Base-by-base conservation (phyloP, 2,329 filamentous ascomycete species). In the Trichoderma semiorbis region DNA sequence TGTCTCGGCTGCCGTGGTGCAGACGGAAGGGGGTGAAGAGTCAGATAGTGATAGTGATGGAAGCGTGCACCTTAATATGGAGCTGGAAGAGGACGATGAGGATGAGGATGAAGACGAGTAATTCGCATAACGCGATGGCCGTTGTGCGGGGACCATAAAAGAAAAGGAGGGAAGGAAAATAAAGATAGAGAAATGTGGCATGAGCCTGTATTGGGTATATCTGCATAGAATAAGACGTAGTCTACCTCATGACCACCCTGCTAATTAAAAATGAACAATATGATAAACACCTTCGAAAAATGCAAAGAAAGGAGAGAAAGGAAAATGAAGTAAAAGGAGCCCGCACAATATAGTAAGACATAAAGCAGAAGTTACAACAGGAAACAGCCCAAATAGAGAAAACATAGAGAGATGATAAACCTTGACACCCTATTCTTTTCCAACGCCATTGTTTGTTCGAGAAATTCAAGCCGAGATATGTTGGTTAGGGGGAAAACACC, bases 1-100 rank as follows among this genome's bases (percentile, higher is more conserved):
- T 26, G 72, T 61, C 16, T 21, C 64, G 5, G 68, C 58, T 32
- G 5, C 28, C 5, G 28, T 53, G 21, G 69, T 69, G n/a, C 75
- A 73, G 8, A 75, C 75, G 14, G 73, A 74, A 21, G 72, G 75
- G 21, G 78, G 71, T 3, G 78, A 76, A 1, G 80, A 78, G 0
- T 72, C 71, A 11, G 81, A 81, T 5, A 84, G 81, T 1, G 84
- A 84, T 36, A 84, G 84, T 16, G 86, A 88, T 70, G 86, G 85
- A 69, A 89, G 87, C 72, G 84, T 89, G 14, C 86, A 89, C 78
- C 80, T 89, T 71, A 87, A 89, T 69, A 89, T 89, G 86, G 87
- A 88, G 60, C 78, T 90, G 11, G 87, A 89, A 11, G 85, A 86
- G 18, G 83, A 85, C 12, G 83, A 80, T 0, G 79, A 78, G 3